Base-by-base conservation (phyloP, 179 eudicot species). In the Dionaea muscipula region DNA sequence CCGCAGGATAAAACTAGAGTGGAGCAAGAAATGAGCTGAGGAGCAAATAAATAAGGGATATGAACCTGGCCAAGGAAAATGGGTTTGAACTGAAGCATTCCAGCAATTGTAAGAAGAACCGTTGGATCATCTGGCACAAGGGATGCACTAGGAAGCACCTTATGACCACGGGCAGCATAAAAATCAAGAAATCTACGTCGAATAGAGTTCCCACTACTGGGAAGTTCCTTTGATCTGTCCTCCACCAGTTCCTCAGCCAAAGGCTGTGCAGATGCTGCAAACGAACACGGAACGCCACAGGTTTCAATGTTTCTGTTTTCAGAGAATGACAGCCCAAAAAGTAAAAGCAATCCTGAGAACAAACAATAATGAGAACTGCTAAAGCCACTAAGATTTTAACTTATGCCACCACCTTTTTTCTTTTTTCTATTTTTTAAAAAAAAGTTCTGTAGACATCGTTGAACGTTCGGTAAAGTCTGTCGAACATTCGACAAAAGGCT, bases 61-160 rank as follows among this genome's bases (percentile, higher is more conserved):
- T 17, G n/a, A 68, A 87, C 96, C 95, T 86, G 80, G 41, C 95
- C 98, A 54, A 91, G 79, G 67, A 91, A 91, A 57, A 91, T 76
- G 54, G 98, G 98, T 72, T 91, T 91, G 75, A 91, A 91, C 76
- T 80, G 98, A 37, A 86, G 95, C 98, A 91, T 91, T 61, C 98
- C 98, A n/a, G n/a, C 97, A 62, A 90, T 90, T 49, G 97, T 90
- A 58, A 90, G 68, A 58, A 90, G 76, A 52, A 90, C 97, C 24
- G 97, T 90, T 56, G 95, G 97, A 78, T 90, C 97, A 61, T 86
- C 95, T 12, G 97, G 97, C 47, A 90, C 95, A 56, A 90, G 97
- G 68, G 97, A 90, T 62, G 97, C 68, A 68, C 97, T 84, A 27
- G 94, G 94, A 69, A 90, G 95, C 60, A 90, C 56, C 72, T 72